Percentiles rank a stretch among this genome's conserved stretches.
phyloP scores from a whole-genome alignment of 305 asterid species.

The Fraxinus paxiana region DNA sequence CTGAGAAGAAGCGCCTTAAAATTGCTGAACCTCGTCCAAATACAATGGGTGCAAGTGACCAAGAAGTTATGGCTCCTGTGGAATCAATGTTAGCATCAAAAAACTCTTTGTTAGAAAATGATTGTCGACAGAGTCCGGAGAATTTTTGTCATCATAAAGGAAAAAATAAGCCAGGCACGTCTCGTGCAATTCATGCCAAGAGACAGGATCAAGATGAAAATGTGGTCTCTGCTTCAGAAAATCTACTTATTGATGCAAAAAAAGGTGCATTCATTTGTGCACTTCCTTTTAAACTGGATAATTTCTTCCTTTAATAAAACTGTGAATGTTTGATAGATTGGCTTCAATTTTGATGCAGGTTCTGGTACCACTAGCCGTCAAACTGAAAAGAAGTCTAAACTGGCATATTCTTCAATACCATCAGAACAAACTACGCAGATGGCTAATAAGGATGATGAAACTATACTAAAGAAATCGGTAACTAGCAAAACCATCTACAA shows the following conservation, averaged over 20 bases:
- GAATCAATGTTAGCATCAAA: conserved; percentile 19
- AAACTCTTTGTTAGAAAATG: conserved; percentile 19
- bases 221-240: conserved; percentile 22
- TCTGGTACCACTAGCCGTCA: neutral
- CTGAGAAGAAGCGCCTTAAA: conserved; percentile 39
- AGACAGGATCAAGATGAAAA: conserved; percentile 24
- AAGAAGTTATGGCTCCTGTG: conserved; percentile 9
- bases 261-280: conserved; percentile 17
- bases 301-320: neutral
- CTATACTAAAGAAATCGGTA: neutral
- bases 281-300: neutral
- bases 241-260: conserved; percentile 22
- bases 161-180: neutral
- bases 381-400: neutral
- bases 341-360: neutral
- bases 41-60: conserved; percentile 3
- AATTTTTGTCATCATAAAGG: conserved; percentile 1
- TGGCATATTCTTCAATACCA: neutral
- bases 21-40: conserved; percentile 21
- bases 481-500: neutral
- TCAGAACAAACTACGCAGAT: neutral
- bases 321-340: neutral
- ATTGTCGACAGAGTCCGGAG: conserved; percentile 8
- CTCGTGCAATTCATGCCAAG: conserved; percentile 16
- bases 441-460: neutral